Percentiles rank a stretch among this genome's conserved stretches.
Conservation (phyloP, 805 yeast species). For the Barnettozyma californica region DNA sequence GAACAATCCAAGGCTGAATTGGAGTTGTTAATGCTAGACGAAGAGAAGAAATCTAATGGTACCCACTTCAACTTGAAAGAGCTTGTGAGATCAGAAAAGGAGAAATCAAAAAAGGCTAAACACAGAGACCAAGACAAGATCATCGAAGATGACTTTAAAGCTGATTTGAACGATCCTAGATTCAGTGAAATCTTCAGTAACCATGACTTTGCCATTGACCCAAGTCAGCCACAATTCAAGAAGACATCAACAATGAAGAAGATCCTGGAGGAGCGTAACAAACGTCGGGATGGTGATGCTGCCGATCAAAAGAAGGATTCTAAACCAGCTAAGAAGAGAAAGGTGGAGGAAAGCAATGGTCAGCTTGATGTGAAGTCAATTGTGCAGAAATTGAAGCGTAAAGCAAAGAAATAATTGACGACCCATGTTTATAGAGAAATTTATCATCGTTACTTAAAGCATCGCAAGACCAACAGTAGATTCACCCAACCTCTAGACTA, state of each 20-base stretch:
- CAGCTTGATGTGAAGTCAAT: slow-evolving; percentile 7
- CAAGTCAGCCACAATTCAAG: slow-evolving; percentile 85
- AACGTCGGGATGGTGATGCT: slow-evolving; percentile 33
- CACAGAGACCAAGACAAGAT: slow-evolving; percentile 43
- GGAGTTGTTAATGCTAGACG: slow-evolving; percentile 61
- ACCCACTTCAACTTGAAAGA: slow-evolving; percentile 81
- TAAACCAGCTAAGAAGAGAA: slow-evolving; percentile 13
- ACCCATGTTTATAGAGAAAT: neutral
- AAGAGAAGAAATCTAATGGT: slow-evolving; percentile 26
- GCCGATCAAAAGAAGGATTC: slow-evolving; percentile 7
- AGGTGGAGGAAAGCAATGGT: slow-evolving; percentile 1
- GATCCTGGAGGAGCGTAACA: slow-evolving; percentile 69
- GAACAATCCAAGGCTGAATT: slow-evolving; percentile 57
- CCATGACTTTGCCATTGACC: slow-evolving; percentile 92
- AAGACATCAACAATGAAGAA: slow-evolving; percentile 83
- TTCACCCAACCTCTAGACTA: neutral
- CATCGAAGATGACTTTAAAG: slow-evolving; percentile 51
- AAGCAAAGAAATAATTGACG: slow-evolving; percentile 2
- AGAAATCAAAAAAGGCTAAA: slow-evolving; percentile 43
- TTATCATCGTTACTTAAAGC: neutral
- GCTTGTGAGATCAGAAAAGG: slow-evolving; percentile 67
- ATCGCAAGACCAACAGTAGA: neutral
- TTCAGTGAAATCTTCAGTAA: slow-evolving; percentile 78
- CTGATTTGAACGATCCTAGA: slow-evolving; percentile 79
- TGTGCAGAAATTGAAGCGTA: slow-evolving; percentile 9